Conservation (phyloP, 345 rosid species). For the Gossypium arboreum region DNA sequence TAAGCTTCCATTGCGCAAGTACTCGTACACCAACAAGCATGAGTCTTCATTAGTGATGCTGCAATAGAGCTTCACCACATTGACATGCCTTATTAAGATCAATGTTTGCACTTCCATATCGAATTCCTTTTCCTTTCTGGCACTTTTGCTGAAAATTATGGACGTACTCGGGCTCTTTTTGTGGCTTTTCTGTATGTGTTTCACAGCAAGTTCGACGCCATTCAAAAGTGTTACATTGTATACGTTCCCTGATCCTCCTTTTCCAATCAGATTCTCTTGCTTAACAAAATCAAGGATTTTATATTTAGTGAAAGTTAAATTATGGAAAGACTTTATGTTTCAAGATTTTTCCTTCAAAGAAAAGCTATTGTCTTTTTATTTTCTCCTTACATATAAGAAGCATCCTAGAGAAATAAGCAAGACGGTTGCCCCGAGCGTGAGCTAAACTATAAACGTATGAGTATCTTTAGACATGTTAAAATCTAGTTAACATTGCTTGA, state of each 20-base stretch:
- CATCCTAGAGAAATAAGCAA: slow-evolving; percentile 45
- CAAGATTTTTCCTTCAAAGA: slow-evolving; percentile 69
- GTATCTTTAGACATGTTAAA: slow-evolving; percentile 41
- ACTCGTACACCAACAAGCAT: slow-evolving; percentile 85
- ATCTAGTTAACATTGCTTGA: slow-evolving; percentile 43
- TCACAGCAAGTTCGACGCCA: slow-evolving; percentile 78
- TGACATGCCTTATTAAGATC: slow-evolving; percentile 87
- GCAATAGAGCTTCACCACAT: slow-evolving; percentile 89
- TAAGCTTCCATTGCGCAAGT: slow-evolving; percentile 80
- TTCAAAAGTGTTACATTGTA: slow-evolving; percentile 57
- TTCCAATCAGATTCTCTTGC: slow-evolving; percentile 78
- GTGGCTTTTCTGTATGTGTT: slow-evolving; percentile 56
- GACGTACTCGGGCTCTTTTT: slow-evolving; percentile 42
- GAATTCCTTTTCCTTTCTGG: slow-evolving; percentile 52
- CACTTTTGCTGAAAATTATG: slow-evolving; percentile 51
- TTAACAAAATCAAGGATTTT: slow-evolving; percentile 82
- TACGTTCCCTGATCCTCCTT: slow-evolving; percentile 83
- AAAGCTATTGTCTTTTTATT: slow-evolving; percentile 39
- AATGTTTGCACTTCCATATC: slow-evolving; percentile 79
- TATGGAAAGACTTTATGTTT: slow-evolving; percentile 74
- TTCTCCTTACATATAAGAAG: slow-evolving; percentile 51
- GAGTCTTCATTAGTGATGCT: slow-evolving; percentile 91
- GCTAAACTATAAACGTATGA: slow-evolving; percentile 42
- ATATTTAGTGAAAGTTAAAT: slow-evolving; percentile 59
- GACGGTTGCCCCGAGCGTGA: slow-evolving; percentile 29